Base-by-base conservation (phyloP, 495 filamentous ascomycete genomes). In the Aspergillus leporis region DNA sequence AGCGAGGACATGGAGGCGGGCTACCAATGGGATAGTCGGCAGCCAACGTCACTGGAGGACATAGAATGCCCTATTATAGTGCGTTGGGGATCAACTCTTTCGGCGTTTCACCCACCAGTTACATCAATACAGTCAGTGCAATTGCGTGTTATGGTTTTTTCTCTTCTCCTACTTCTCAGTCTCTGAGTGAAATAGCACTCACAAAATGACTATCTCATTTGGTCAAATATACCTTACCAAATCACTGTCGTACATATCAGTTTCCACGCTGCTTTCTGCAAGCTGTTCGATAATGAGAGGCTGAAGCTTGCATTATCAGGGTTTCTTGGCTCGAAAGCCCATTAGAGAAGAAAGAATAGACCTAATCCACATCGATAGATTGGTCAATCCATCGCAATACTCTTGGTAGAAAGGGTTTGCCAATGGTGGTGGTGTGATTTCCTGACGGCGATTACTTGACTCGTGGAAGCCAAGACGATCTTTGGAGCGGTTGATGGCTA, bases 391-490 rank as follows among this genome's bases (percentile, higher is more conserved):
- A 6, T 28, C 6, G 6, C 25, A 28, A 28, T 3, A 28, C 25
- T 30, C 52, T 45, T 38, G 34, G 28, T 45, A 43, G 36, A 31
- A 25, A 30, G 45, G 16, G 25, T 5, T 31, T 23, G 49, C 34
- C 28, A 55, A 55, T 56, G 49, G 49, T 21, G 28, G 28, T 16
- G 23, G 21, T 16, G 9, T 16, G 48, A 18, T 32, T 51, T 9
- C 14, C 31, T 31, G 47, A 38, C 28, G 19, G 51, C 25, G 45
- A 51, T 52, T 34, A 51, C 38, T 25, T 46, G 47, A 54, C 18
- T 18, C 18, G 19, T 12, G 21, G 51, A 47, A 18, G 25, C 36
- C 40, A 48, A 22, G 21, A 32, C 31, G 38, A 41, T 41, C 3
- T 41, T 16, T 3, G 2, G 38, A 41, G 38, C 2, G 3, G 14